Conservation (phyloP, 108 stramenopile species). For the Poteriospumella lacustris region DNA sequence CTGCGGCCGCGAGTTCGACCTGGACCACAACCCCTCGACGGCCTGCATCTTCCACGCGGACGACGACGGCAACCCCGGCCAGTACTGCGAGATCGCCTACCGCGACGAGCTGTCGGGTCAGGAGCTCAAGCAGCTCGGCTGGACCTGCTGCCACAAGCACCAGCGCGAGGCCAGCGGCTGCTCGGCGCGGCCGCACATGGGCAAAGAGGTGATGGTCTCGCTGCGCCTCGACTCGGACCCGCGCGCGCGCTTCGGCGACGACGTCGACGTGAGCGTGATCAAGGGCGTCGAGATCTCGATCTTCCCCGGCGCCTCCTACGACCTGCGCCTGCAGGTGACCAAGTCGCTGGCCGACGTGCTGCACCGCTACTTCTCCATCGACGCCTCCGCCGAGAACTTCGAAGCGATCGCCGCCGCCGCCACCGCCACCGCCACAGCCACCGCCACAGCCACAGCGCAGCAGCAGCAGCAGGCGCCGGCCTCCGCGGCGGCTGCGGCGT, state of each 20-base stretch:
- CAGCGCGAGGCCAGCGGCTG: not conserved
- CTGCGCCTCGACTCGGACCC: not conserved
- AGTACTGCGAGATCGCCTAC: not conserved
- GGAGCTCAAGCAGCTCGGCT: not conserved
- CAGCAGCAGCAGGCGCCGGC: no score
- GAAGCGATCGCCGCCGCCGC: no score
- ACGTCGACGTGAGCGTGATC: constrained; percentile 6
- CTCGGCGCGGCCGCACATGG: not conserved
- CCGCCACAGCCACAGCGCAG: no score
- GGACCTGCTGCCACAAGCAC: constrained; percentile 7
- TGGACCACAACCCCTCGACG: not conserved
- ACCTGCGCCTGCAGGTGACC: not conserved
- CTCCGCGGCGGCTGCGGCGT: no score
- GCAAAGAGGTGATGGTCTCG: constrained; percentile 18
- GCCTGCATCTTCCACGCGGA: constrained; percentile 1
- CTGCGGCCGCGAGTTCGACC: not conserved
- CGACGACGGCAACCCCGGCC: not conserved
- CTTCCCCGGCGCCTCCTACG: constrained; percentile 15
- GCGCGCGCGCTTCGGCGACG: not conserved
- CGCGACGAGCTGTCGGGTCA: not conserved
- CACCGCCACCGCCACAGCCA: no score
- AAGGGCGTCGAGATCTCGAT: not conserved
- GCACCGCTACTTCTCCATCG: constrained; percentile 4
- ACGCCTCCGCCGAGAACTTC: not conserved
- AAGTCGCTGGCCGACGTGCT: not conserved